These are phyloP conservation scores for Malassezia pachydermatis DNA, from an alignment of 1,284 basidiomycete genomes.

Conservation along the genomic window DNA sequence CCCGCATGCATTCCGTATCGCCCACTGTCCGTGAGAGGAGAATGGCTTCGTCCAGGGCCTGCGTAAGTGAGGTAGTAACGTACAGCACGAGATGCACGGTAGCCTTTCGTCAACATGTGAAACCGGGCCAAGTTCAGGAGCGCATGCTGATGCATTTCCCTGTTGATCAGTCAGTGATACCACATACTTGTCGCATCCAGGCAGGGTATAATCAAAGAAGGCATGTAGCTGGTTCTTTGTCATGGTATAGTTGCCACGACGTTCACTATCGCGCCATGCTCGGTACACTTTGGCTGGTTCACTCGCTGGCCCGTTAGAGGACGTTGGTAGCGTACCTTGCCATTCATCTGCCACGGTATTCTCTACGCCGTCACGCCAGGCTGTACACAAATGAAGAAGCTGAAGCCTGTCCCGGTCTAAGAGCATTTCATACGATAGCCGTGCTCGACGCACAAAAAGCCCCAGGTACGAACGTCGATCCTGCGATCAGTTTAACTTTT, in stretches of 20 bases:
- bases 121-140: slow-evolving; percentile 17
- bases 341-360: slow-evolving; percentile 6
- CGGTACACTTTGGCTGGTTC: slow-evolving; percentile 4
- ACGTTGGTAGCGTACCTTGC: neutral
- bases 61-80: neutral
- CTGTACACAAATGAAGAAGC: neutral
- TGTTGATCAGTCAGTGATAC: neutral
- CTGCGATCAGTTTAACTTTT: neutral
- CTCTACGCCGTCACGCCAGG: slow-evolving; percentile 7
- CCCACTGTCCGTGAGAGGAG: slow-evolving; percentile 15
- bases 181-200: slow-evolving; percentile 14
- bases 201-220: slow-evolving; percentile 17
- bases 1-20: slow-evolving; percentile 18
- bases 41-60: slow-evolving; percentile 16
- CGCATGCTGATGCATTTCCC: slow-evolving; percentile 17
- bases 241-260: slow-evolving; percentile 10
- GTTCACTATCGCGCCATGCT: slow-evolving; percentile 8
- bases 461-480: slow-evolving; percentile 17
- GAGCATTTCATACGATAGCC: slow-evolving; percentile 14
- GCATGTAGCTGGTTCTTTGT: slow-evolving; percentile 11
- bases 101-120: slow-evolving; percentile 5
- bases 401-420: slow-evolving; percentile 11
- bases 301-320: neutral
- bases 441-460: slow-evolving; percentile 14
- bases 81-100: slow-evolving; percentile 10